phyloP scores from a whole-genome alignment of 129 eudicot species.

The Lonicera japonica region DNA sequence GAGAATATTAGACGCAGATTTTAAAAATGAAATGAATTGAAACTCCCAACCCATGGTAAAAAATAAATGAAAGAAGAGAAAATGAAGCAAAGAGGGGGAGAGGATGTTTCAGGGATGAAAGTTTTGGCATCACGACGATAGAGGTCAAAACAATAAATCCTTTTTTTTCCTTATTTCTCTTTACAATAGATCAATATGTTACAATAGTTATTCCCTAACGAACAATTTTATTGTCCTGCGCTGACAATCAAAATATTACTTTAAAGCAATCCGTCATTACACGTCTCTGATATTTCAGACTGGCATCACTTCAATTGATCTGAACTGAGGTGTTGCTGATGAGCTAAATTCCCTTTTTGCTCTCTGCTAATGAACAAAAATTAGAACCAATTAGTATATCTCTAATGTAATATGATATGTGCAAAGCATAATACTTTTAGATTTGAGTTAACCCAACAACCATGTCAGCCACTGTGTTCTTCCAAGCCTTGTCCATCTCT shows the following conservation, averaged over 20 bases:
- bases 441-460: conserved; percentile 16
- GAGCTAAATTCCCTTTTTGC: conserved; percentile 34
- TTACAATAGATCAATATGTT: background rate
- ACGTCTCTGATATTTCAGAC: conserved; percentile 5
- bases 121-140: background rate
- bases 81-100: too few species aligned
- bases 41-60: background rate
- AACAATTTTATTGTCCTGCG: background rate
- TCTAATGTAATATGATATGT: background rate
- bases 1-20: too few species aligned
- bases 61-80: too few species aligned
- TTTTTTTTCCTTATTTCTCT: background rate
- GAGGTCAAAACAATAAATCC: background rate
- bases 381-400: conserved; percentile 7
- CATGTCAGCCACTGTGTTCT: conserved; percentile 46
- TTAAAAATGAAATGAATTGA: too few species aligned
- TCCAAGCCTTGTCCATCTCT: conserved; percentile 71
- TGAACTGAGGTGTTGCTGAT: conserved; percentile 25
- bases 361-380: conserved; percentile 21
- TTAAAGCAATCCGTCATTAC: background rate
- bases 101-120: background rate
- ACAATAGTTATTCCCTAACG: background rate
- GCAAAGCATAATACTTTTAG: background rate
- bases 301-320: conserved; percentile 31
- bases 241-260: background rate